Base-by-base conservation (phyloP, 306 rosid genomes). In the Malus asiatica region DNA sequence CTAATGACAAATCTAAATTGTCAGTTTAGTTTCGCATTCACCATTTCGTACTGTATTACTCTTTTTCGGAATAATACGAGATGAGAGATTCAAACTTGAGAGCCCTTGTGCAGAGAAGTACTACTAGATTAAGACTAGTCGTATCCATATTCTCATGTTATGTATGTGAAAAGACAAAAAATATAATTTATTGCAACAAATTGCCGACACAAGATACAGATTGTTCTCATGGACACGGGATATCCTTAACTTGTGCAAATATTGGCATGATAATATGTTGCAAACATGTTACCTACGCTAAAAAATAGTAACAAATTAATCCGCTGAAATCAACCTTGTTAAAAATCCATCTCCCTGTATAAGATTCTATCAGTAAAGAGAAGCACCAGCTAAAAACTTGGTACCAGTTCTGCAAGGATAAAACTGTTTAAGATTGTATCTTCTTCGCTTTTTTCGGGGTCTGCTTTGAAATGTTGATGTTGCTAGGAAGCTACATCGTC, bases 381-480 rank as follows among this genome's bases (percentile, higher is more conserved):
- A 46, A 76, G 63, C 46, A 53, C 68, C 70, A 81, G 71, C 77
- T 81, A 89, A 59, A 86, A 71, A 68, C 82, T 86, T 16, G 93
- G 94, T 45, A 84, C 46, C 48, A 86, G 66, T 55, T 86, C 55
- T 52, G 85, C 79, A 58, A 84, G 82, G 73, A 90, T 79, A 61
- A 61, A 88, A 76, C 72, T 81, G 83, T 77, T 93, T 86, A 74
- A 86, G 87, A 69, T 85, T 66, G 85, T 83, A 79, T 86, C 85
- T 29, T 92, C 88, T 12, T 89, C 90, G 72, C 80, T 81, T 35
- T 35, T 35, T 35, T 35, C 40, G 40, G 40, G 40, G 9, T 35
- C 40, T 6, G 9, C 40, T 6, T 35, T 35, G 40, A 35, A 35
- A 77, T 85, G 74, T 84, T 60, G 35, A 18, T 72, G 96, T 68